Evolutionary conservation across 768 basidiomycete genomes (phyloP).

Genomic region (Mycena haematopus): DNA sequence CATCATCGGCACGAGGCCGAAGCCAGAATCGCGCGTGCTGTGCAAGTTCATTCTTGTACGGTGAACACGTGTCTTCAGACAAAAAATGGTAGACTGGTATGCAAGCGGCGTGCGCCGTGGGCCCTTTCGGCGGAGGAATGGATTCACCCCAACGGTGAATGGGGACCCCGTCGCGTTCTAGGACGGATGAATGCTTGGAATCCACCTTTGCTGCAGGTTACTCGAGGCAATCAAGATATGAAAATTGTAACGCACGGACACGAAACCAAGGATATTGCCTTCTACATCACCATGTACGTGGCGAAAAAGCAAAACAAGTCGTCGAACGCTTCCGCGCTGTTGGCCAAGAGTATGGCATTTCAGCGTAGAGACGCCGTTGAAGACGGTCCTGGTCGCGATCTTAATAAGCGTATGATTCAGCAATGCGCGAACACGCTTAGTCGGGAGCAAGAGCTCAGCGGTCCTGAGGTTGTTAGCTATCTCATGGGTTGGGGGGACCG

Average conservation of each 20-base stretch:
- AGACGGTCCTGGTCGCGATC: background rate
- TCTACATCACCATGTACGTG: no score
- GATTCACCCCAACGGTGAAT: conserved; percentile 36
- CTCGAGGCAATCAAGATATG: conserved; percentile 44
- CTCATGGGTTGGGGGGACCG: no score
- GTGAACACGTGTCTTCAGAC: conserved; percentile 24
- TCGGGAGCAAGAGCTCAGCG: conserved; percentile 43
- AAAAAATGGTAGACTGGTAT: conserved; percentile 28
- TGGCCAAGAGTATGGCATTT: no score
- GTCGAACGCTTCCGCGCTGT: no score
- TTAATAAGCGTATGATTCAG: conserved; percentile 39
- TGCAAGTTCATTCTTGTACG: conserved; percentile 43
- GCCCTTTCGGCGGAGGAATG: conserved; percentile 28
- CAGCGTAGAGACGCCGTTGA: no score
- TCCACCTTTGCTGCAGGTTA: conserved; percentile 31
- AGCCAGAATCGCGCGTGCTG: conserved; percentile 30
- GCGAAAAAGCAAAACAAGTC: no score
- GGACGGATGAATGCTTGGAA: conserved; percentile 38
- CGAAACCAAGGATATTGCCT: no score
- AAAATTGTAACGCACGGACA: conserved; percentile 39
- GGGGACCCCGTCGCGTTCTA: conserved; percentile 34
- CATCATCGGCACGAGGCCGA: conserved; percentile 23
- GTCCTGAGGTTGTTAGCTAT: no score
- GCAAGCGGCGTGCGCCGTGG: conserved; percentile 45
- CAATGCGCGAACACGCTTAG: conserved; percentile 42